Evolutionary conservation across 192 early-diverging fungal genomes (phyloP), one percentile per base, ranked within the genome.

Genomic region (Physocladia obscura): DNA sequence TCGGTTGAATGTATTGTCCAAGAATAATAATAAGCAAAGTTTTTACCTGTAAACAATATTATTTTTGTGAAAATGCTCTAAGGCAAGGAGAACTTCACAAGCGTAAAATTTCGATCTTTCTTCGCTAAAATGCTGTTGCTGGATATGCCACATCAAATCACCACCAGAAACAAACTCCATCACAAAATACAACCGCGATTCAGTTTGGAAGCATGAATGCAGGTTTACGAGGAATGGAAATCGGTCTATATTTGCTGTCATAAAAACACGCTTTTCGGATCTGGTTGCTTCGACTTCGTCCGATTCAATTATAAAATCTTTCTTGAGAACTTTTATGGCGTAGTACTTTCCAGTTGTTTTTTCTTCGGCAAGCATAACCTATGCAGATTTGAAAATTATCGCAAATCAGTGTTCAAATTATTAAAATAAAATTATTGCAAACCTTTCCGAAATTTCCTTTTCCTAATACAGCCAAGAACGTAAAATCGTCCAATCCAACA

Each of bases 381-480:
- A 49, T n/a, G n/a, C 21, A 30, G n/a, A n/a, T n/a, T n/a, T 13
- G 11, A 44, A 8, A 17, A 48, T 29, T 37, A 52, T 22, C 13
- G 17, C 37, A 68, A 62, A 89, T 88, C 82, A n/a, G n/a, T n/a
- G 40, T n/a, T n/a, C 8, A 13, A 13, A 44, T 44, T 44, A 44
- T 44, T n/a, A 44, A 44, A 44, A 44, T n/a, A 44, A 8, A 17
- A 48, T 29, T 37, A 52, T 22, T 15, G 17, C 37, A 68, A 62
- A 89, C 89, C 82, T 99, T 99, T 74, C 97, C 97, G 86, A 97
- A 99, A 80, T 97, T 98, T 52, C 97, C 97, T 75, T 95, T 97
- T 65, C 97, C 97, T 15, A 99, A 81, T 1, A 99, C 96, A 24
- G 94, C 93, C 62, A 95, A 73, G 64, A 99, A 96, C 57, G 86